Evolutionary conservation across 257 asterid species (phyloP).

Genomic region (Salvia hispanica): DNA sequence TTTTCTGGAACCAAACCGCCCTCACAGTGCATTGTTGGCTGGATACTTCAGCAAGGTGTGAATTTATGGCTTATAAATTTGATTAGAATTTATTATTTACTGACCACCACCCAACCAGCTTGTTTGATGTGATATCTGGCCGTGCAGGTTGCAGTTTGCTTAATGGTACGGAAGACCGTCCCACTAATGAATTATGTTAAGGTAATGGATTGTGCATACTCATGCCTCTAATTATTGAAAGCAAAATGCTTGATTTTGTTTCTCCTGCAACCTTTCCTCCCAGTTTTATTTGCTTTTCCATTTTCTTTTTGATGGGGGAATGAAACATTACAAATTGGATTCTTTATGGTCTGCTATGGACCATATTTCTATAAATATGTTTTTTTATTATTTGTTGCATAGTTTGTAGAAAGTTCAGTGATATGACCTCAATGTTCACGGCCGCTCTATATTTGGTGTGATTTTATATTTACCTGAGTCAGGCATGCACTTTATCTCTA

Average conservation of each 20-base stretch:
- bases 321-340: constrained; percentile 10
- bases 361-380: too few relatives aligned
- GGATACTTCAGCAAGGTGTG: constrained; percentile 96
- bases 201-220: constrained; percentile 44
- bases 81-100: constrained; percentile 8
- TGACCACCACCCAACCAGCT: constrained; percentile 24
- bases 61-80: constrained; percentile 22
- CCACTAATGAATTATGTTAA: constrained; percentile 85
- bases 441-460: too few relatives aligned
- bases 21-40: constrained; percentile 88
- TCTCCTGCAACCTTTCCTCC: neutral
- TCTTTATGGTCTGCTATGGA: neutral
- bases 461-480: neutral
- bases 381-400: neutral
- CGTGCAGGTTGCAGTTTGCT: constrained; percentile 83
- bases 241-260: neutral
- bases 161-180: constrained; percentile 81
- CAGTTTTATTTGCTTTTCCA: neutral
- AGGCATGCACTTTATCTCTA: constrained; percentile 3
- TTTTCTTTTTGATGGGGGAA: neutral
- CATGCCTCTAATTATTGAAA: constrained; percentile 8
- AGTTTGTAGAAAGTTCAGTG: constrained; percentile 1
- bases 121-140: constrained; percentile 33
- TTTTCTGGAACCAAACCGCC: constrained; percentile 80
- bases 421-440: neutral